Percentiles rank a stretch among this genome's conserved stretches.
Conservation (phyloP, 2,329 filamentous ascomycete species). For the Zymoseptoria pseudotritici region DNA sequence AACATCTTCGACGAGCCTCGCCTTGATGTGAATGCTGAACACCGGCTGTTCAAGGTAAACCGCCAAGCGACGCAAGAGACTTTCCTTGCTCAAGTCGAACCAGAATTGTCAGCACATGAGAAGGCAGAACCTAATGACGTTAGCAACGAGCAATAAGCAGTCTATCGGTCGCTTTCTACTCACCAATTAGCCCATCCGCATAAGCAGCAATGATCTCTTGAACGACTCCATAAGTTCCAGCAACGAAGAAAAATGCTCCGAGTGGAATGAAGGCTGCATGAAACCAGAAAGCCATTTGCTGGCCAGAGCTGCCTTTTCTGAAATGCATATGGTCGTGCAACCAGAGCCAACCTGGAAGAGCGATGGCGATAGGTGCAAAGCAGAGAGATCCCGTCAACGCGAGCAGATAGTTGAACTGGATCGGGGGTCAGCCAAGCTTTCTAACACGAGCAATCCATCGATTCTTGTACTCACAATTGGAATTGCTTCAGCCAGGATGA, state of each 20-base stretch:
- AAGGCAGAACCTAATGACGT: constrained; percentile 33
- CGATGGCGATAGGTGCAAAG: constrained; percentile 46
- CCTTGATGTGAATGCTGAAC: too few relatives aligned
- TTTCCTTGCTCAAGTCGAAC: constrained; percentile 5
- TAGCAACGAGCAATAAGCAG: neutral
- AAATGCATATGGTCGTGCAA: constrained; percentile 42
- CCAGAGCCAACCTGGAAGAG: constrained; percentile 46
- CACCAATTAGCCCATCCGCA: constrained; percentile 38
- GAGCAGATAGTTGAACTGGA: constrained; percentile 44
- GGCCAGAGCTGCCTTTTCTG: constrained; percentile 29
- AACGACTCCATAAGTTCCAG: constrained; percentile 45
- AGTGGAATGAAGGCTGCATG: constrained; percentile 39
- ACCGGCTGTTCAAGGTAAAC: neutral
- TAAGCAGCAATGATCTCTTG: constrained; percentile 48
- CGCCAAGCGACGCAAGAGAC: neutral
- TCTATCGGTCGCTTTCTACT: neutral
- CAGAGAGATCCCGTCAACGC: constrained; percentile 44
- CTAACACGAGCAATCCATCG: neutral
- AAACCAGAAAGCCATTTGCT: constrained; percentile 34
- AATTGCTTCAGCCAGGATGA: constrained; percentile 47
- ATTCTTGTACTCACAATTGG: constrained; percentile 33
- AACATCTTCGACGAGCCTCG: too few relatives aligned
- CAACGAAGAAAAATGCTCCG: constrained; percentile 42
- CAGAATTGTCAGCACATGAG: constrained; percentile 43
- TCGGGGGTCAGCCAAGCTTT: neutral